Evolutionary conservation across 2,329 filamentous ascomycete genomes (phyloP), one percentile per base, ranked within the genome.

Genomic region (Fusarium papillatum): DNA sequence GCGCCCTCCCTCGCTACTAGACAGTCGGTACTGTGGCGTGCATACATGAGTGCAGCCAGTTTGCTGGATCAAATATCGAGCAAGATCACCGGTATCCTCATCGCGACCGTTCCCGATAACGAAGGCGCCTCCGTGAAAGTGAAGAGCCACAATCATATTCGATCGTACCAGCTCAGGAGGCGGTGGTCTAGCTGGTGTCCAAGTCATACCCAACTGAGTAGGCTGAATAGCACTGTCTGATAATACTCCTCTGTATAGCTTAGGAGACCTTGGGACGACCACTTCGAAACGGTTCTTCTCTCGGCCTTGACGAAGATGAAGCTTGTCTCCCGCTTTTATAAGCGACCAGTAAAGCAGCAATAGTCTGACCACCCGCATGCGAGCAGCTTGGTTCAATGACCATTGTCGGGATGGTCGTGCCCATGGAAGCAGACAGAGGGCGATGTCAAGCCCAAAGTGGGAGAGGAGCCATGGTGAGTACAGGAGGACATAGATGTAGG

Each of bases 1-100:
- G 0, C 72, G 64, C 0, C 76, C 76, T 5, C 75, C 69, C 5
- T 69, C 29, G 31, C 76, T 67, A 19, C 76, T 78, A 5, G 76
- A 71, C 0, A 78, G 66, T 1, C 76, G 76, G 17, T 78, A 78
- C 8, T 78, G 76, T 1, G 76, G 76, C 2, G 76, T 68, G 61
- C 76, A 78, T 10, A 78, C 76, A 39, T 78, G 76, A 14, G 74
- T 78, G 31, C 74, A 78, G 0, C 76, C 76, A 69, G 76, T 74
- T 6, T 72, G 43, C 31, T 50, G 61, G 4, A 77, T 65, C 4
- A 78, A 46, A 11, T 72, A 70, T 9, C 24, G 66, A 1, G 76
- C 69, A 10, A 78, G 34, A 10, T 55, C 74, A 0, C 76, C 76
- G 10, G 76, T 78, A 61, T 78, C 76, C 39, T 75, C 67, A 24